phyloP scores from a whole-genome alignment of 2,329 filamentous ascomycete species.

The Cercospora sojina region DNA sequence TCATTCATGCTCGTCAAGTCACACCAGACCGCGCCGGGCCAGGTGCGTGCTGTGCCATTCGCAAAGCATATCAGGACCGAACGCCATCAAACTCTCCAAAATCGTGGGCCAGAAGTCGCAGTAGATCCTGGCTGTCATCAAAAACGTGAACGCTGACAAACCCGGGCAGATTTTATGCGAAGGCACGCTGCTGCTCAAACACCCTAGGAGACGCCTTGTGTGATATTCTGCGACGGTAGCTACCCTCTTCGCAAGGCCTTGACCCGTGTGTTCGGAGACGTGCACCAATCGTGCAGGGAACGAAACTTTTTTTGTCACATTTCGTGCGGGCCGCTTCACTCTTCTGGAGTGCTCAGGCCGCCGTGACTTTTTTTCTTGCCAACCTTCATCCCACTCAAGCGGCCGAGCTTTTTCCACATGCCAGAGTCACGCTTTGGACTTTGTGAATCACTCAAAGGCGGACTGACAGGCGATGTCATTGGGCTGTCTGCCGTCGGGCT shows the following conservation, averaged over 20 bases:
- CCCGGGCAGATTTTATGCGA: not conserved
- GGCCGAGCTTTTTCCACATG: constrained; percentile 42
- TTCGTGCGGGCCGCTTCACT: constrained; percentile 10
- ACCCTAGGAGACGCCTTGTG: not conserved
- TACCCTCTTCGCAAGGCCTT: not conserved
- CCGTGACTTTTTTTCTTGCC: constrained; percentile 38
- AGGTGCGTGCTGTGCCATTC: constrained; percentile 7
- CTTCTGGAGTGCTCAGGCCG: constrained; percentile 29
- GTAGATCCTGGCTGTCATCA: not conserved
- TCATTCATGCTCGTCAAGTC: constrained; percentile 13
- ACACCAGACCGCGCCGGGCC: not conserved
- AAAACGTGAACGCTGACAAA: constrained; percentile 12
- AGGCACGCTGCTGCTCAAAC: not conserved
- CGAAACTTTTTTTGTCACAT: not conserved
- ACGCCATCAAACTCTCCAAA: constrained; percentile 7
- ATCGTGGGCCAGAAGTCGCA: not conserved
- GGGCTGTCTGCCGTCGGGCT: constrained; percentile 52
- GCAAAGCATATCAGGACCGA: not conserved
- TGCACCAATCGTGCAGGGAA: not conserved
- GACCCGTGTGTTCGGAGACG: not conserved
- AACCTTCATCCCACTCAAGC: constrained; percentile 40
- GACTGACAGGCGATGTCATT: constrained; percentile 74
- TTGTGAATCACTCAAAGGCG: constrained; percentile 51
- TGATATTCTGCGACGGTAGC: not conserved
- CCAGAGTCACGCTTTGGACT: constrained; percentile 39